A percentile compares a stretch with the other conserved stretches of the same genome.
phyloP scores from a whole-genome alignment of 306 rosid species.

The Medicago ruthenica region DNA sequence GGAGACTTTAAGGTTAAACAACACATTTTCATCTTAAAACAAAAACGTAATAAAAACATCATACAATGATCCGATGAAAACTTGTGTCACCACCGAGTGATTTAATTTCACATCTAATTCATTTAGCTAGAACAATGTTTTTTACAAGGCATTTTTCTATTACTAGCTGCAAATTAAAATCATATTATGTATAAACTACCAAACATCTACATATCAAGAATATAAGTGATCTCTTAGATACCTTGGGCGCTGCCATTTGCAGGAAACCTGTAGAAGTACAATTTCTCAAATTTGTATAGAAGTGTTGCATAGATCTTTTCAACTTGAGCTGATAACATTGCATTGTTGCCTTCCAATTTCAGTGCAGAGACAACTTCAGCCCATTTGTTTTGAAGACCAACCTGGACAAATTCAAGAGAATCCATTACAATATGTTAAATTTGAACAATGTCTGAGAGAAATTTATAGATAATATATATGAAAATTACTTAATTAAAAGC shows the following conservation, averaged over 20 bases:
- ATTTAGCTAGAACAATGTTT: too few relatives aligned
- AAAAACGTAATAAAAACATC: conserved; percentile 30
- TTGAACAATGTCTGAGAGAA: not conserved
- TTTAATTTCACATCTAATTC: too few relatives aligned
- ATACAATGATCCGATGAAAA: not conserved
- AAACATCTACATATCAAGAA: not conserved
- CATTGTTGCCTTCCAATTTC: conserved; percentile 46
- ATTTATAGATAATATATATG: not conserved
- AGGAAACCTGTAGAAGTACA: conserved; percentile 47
- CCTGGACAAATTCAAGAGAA: conserved; percentile 38
- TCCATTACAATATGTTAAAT: conserved; percentile 1
- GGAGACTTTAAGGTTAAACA: not conserved
- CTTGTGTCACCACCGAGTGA: too few relatives aligned
- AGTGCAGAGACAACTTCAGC: conserved; percentile 50
- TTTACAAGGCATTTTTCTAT: too few relatives aligned
- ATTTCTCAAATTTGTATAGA: conserved; percentile 51
- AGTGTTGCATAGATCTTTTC: conserved; percentile 47
- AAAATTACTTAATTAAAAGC: not conserved
- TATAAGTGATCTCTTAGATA: not conserved
- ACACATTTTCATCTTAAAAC: conserved; percentile 5
- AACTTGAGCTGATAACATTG: conserved; percentile 43
- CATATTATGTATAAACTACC: conserved; percentile 14
- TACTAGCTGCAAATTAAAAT: not conserved
- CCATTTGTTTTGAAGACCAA: conserved; percentile 52
- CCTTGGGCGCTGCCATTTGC: conserved; percentile 32